phyloP scores from a whole-genome alignment of 2,329 filamentous ascomycete species.

The Trichoderma asperellum region DNA sequence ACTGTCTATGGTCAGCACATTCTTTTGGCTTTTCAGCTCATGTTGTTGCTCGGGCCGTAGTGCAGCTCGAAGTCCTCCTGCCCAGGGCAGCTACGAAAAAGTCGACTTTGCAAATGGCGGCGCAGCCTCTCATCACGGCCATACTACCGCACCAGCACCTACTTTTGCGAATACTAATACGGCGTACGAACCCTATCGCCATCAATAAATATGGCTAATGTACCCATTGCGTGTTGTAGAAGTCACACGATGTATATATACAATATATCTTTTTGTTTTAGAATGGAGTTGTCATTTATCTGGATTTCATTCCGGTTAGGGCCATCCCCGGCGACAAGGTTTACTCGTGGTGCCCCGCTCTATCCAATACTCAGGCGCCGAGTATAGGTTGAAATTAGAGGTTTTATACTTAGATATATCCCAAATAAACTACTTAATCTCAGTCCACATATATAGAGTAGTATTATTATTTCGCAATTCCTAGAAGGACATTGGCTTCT shows the following conservation, averaged over 20 bases:
- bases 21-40: constrained; percentile 22
- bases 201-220: not conserved
- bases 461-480: not conserved
- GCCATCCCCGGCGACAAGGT: not conserved
- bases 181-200: constrained; percentile 20
- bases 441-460: not conserved
- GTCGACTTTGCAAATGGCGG: constrained; percentile 7
- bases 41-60: constrained; percentile 21
- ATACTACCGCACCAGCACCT: not conserved
- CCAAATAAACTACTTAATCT: not conserved
- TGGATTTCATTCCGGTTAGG: not conserved
- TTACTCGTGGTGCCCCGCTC: not conserved
- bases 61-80: not conserved
- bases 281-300: not conserved
- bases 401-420: not conserved
- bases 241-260: not conserved
- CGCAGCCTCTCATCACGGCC: not conserved
- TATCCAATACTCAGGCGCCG: not conserved
- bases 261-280: not conserved
- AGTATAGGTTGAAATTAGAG: not conserved
- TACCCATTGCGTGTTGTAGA: not conserved
- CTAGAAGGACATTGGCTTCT: not conserved
- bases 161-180: constrained; percentile 5
- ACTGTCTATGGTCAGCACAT: constrained; percentile 3
- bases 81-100: constrained; percentile 15